Base-by-base conservation (phyloP, 768 basidiomycete species). In the Chlorophyllum brunneum region DNA sequence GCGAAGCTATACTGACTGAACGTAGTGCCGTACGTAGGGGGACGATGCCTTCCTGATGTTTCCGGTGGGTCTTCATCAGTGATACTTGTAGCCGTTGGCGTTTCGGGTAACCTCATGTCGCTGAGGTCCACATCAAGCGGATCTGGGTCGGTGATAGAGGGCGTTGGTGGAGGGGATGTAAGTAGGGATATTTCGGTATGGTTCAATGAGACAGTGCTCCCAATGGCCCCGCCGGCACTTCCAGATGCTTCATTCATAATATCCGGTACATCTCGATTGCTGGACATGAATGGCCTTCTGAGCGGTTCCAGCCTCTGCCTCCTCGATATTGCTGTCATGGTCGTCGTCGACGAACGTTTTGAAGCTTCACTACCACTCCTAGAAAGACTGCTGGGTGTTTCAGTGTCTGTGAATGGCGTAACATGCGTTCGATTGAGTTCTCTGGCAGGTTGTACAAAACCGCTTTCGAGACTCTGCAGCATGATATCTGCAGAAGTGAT, bases 71-170 rank as follows among this genome's bases (percentile, higher is more conserved):
- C 31, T 20, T 24, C 20, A 10, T 44, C 18, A n/a, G 23, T n/a
- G 22, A 42, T 42, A 10, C 13, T 29, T 27, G 41, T n/a, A n/a
- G n/a, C n/a, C n/a, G n/a, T 53, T 7, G 51, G 43, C 4, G 51
- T 45, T 9, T 39, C 43, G 20, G 40, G 43, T 5, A 33, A n/a
- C 36, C 44, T 31, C 43, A 53, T 30, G 27, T 53, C 51, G 20
- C 34, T 22, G 18, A 53, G 41, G 27, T 39, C 42, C 22, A 41
- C 10, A 6, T 13, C 29, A 11, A 11, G 11, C 26, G 5, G 18
- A 5, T 37, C 41, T 5, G 37, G 16, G 8, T 29, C 20, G 4
- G 15, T 3, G 23, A 8, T 7, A n/a, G 34, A 34, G 11, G 27
- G 37, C 9, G 11, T 29, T 7, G n/a, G 41, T 37, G 27, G 15